phyloP scores from a whole-genome alignment of 2,329 filamentous ascomycete species.

The Hirsutella thompsonii region DNA sequence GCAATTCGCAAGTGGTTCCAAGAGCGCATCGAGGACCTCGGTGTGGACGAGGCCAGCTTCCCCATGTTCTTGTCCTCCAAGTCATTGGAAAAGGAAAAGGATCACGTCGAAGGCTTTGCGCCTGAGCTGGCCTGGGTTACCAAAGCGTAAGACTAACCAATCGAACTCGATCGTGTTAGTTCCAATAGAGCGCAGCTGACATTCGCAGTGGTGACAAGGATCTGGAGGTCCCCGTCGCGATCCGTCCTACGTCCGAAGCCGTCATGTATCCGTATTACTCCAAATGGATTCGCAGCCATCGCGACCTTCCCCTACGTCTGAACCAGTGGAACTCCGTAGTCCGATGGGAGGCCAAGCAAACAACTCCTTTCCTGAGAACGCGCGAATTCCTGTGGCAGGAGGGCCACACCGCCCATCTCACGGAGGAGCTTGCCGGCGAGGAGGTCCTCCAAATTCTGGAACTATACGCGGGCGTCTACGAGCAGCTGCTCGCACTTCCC shows the following conservation, averaged over 20 bases:
- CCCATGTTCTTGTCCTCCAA: conserved; percentile 91
- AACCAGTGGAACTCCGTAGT: conserved; percentile 96
- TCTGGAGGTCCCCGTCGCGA: conserved; percentile 66
- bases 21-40: conserved; percentile 72
- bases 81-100: conserved; percentile 79
- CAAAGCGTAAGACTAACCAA: conserved; percentile 62
- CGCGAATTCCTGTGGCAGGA: conserved; percentile 98
- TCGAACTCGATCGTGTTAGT: too few relatives aligned
- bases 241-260: conserved; percentile 56
- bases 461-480: conserved; percentile 82
- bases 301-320: conserved; percentile 83
- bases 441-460: conserved; percentile 92
- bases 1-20: conserved; percentile 55
- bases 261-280: conserved; percentile 96
- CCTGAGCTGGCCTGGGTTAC: conserved; percentile 86
- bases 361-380: conserved; percentile 74
- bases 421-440: conserved; percentile 63
- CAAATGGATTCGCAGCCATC: conserved; percentile 93
- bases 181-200: too few relatives aligned
- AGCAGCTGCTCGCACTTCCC: conserved; percentile 85
- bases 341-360: conserved; percentile 95
- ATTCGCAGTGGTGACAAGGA: conserved; percentile 67
- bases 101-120: conserved; percentile 97
- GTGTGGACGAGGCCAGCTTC: conserved; percentile 92
- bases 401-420: conserved; percentile 82